These are phyloP conservation scores for Umbelopsis sp. DNA, from an alignment of 192 early-diverging fungal species.

Conservation along the genomic window DNA sequence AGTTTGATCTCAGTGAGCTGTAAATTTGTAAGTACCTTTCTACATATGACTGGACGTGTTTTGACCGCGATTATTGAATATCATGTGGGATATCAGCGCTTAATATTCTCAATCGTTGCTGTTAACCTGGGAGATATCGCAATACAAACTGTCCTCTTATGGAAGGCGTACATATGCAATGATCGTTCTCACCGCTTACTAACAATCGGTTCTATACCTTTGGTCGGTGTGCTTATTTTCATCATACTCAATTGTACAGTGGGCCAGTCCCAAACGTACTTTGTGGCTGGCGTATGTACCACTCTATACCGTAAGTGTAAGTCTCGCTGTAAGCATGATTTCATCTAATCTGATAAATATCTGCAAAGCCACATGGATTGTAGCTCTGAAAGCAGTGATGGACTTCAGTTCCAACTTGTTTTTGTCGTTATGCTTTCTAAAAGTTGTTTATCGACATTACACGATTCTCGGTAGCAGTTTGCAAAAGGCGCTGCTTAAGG, in stretches of 20 bases:
- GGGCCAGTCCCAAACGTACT: constrained; percentile 18
- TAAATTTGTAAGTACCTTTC: constrained; percentile 30
- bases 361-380: constrained; percentile 24
- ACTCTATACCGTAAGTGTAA: constrained; percentile 34
- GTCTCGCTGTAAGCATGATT: neutral
- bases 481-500: constrained; percentile 33
- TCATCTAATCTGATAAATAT: neutral
- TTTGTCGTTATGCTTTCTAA: constrained; percentile 33
- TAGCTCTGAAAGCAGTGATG: constrained; percentile 27
- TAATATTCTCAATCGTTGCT: constrained; percentile 34
- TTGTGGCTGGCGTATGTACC: constrained; percentile 19
- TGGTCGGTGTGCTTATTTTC: constrained; percentile 28
- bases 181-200: constrained; percentile 33
- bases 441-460: constrained; percentile 40
- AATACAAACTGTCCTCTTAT: constrained; percentile 30
- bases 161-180: constrained; percentile 40
- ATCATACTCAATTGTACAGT: constrained; percentile 30
- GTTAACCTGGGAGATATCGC: constrained; percentile 37
- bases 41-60: neutral
- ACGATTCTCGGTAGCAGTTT: constrained; percentile 32
- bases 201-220: constrained; percentile 17
- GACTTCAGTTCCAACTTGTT: constrained; percentile 33
- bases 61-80: neutral
- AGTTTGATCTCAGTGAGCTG: constrained; percentile 26
- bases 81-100: constrained; percentile 15